Conservation (phyloP, 208 protist genomes). For the Leishmania amazonensis region DNA sequence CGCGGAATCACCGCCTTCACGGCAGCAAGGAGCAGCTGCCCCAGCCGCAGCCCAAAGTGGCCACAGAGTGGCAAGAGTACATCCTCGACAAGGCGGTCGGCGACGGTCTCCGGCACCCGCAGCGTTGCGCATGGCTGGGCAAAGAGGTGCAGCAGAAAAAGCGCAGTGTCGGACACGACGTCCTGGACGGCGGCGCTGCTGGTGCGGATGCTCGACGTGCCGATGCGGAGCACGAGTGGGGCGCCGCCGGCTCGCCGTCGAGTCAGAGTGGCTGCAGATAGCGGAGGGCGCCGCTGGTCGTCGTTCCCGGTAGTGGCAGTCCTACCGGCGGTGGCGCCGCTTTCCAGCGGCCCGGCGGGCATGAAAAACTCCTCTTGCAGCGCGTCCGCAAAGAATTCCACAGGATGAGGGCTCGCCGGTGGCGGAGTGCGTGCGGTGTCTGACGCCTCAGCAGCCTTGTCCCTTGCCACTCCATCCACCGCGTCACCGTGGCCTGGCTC, state of each 20-base stretch:
- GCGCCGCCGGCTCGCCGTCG: conserved; percentile 9
- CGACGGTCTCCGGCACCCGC: conserved; percentile 31
- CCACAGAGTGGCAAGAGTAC: conserved; percentile 42
- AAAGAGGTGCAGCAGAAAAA: conserved; percentile 72
- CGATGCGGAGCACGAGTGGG: conserved; percentile 20
- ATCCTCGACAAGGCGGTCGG: conserved; percentile 45
- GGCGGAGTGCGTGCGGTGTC: not conserved
- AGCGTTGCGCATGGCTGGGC: conserved; percentile 67
- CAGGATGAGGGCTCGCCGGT: not conserved
- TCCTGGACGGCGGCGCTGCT: conserved; percentile 38
- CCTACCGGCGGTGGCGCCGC: not conserved
- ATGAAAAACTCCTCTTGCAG: conserved; percentile 29
- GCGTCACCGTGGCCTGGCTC: not conserved
- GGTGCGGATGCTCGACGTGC: conserved; percentile 17
- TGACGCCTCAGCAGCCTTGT: not conserved
- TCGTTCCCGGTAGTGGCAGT: not conserved
- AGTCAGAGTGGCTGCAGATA: not conserved
- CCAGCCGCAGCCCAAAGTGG: conserved; percentile 44
- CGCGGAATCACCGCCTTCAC: conserved; percentile 39
- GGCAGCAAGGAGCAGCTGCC: conserved; percentile 48
- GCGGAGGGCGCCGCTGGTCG: not conserved
- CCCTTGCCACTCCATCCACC: not conserved
- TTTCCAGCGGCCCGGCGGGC: not conserved
- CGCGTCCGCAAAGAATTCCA: conserved; percentile 8
- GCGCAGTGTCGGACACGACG: conserved; percentile 46